Evolutionary conservation across 139 green algal genomes (phyloP).

Genomic region (Tetradesmus obliquus): DNA sequence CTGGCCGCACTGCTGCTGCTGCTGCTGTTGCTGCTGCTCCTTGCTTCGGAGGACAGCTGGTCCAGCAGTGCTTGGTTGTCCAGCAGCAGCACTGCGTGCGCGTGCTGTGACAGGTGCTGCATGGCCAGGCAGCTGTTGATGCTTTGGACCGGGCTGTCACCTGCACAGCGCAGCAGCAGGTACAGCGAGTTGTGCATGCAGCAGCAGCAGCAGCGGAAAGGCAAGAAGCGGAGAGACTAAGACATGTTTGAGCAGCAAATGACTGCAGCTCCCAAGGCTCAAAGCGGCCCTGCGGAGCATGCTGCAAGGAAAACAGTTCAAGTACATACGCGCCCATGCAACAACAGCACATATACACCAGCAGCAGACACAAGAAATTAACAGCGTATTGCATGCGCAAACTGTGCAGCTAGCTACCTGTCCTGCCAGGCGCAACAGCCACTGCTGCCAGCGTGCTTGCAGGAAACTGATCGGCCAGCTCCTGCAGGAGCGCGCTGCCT

Average conservation of each 20-base stretch:
- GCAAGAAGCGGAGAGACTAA: not conserved
- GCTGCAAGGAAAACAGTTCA: no score
- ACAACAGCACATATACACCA: no score
- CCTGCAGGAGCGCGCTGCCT: slow-evolving; percentile 5
- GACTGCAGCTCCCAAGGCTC: no score
- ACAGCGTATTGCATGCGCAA: no score
- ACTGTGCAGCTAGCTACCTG: not conserved
- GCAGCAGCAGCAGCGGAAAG: not conserved
- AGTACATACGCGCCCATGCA: no score
- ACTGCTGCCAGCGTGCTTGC: slow-evolving; percentile 30
- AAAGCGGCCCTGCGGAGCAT: no score
- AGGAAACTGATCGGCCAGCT: not conserved
- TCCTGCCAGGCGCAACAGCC: not conserved
- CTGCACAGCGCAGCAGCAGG: not conserved
- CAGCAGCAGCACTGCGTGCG: slow-evolving; percentile 22
- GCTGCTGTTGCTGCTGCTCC: not conserved
- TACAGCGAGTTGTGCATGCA: not conserved
- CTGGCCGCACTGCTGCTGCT: not conserved
- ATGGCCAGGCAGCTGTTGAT: slow-evolving; percentile 38
- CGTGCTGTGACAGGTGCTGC: slow-evolving; percentile 11
- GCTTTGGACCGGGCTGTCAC: slow-evolving; percentile 25
- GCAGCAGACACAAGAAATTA: no score
- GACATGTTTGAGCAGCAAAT: no score
- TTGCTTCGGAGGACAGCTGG: not conserved
- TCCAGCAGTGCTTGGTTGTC: slow-evolving; percentile 34